Evolutionary conservation across 352 stramenopile genomes (phyloP).

Genomic region (Halophytophthora polymorphica): DNA sequence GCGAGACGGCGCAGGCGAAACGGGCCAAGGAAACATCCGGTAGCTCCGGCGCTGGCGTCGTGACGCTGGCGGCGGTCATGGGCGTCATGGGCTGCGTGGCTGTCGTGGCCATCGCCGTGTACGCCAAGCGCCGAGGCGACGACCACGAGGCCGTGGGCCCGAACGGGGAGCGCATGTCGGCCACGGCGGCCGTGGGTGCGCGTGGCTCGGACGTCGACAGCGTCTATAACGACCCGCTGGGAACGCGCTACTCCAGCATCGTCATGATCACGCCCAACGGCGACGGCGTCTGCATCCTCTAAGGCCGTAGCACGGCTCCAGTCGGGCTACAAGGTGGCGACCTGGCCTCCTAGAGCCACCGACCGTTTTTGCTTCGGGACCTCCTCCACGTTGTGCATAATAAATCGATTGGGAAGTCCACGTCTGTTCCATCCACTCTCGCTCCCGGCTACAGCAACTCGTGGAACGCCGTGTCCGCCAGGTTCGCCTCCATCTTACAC

Average conservation of each 20-base stretch:
- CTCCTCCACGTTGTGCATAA: neutral
- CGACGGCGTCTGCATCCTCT: constrained; percentile 77
- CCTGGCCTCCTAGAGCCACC: neutral
- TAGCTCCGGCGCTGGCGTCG: constrained; percentile 1
- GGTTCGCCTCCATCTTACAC: neutral
- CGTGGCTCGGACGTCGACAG: constrained; percentile 46
- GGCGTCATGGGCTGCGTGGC: constrained; percentile 32
- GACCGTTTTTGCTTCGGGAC: neutral
- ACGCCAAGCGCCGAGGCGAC: constrained; percentile 41
- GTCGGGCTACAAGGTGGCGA: neutral
- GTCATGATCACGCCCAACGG: constrained; percentile 85
- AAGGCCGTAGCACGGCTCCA: constrained; percentile 6
- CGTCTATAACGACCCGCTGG: constrained; percentile 74
- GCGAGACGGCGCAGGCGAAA: constrained; percentile 46
- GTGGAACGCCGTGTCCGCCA: constrained; percentile 1
- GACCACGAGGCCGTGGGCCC: constrained; percentile 17
- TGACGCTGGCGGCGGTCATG: constrained; percentile 14
- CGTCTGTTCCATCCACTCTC: neutral
- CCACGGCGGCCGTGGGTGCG: constrained; percentile 33
- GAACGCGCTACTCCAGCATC: constrained; percentile 81
- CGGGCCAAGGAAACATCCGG: constrained; percentile 34
- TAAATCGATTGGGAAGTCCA: neutral
- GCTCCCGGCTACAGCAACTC: constrained; percentile 11
- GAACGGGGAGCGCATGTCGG: constrained; percentile 28
- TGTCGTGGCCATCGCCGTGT: constrained; percentile 52